phyloP scores from a whole-genome alignment of 176 grass and related monocot genomes.

The Oryza brachyantha region DNA sequence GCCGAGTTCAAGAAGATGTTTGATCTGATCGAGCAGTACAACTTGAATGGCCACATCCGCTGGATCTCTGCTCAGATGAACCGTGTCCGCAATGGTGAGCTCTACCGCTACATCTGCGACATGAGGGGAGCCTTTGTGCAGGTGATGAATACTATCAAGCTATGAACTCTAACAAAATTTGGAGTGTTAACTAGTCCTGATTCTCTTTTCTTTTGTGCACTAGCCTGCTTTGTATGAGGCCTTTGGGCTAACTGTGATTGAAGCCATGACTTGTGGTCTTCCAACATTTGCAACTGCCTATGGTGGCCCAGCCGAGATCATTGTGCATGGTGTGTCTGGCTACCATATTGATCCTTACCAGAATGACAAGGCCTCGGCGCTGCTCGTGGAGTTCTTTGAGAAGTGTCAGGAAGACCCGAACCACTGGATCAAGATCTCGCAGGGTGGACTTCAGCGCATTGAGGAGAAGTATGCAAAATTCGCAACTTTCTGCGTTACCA shows the following conservation, averaged over 20 bases:
- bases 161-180: background rate
- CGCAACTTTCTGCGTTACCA: background rate
- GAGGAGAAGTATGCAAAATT: constrained; percentile 63
- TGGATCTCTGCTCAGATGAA: constrained; percentile 91
- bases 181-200: background rate
- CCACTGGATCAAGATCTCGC: constrained; percentile 58
- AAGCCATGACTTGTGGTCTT: constrained; percentile 73
- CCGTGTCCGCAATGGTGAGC: constrained; percentile 68
- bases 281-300: constrained; percentile 70
- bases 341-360: constrained; percentile 88
- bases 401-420: constrained; percentile 53
- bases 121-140: constrained; percentile 68
- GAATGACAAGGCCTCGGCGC: constrained; percentile 62
- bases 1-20: constrained; percentile 79
- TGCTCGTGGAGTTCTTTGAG: constrained; percentile 70
- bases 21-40: constrained; percentile 55
- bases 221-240: constrained; percentile 81
- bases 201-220: constrained; percentile 13
- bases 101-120: constrained; percentile 71
- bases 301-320: constrained; percentile 74
- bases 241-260: constrained; percentile 73
- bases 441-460: constrained; percentile 57
- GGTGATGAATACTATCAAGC: constrained; percentile 32
- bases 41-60: constrained; percentile 53
- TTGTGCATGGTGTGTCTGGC: constrained; percentile 60